These are phyloP conservation scores for Flaveria trinervia DNA, from an alignment of 129 eudicot species.

Conservation along the genomic window DNA sequence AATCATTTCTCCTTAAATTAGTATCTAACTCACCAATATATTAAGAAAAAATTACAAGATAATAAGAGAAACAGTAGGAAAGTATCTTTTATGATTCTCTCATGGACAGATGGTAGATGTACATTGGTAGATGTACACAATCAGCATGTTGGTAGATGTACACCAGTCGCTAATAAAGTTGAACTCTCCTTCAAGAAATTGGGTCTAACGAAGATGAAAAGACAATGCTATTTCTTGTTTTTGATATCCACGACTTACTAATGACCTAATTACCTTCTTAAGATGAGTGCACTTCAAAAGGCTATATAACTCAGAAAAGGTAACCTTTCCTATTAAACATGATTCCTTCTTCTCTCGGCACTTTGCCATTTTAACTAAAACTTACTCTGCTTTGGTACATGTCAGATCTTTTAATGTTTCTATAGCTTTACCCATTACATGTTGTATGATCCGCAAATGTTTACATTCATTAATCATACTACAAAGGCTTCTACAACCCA, in stretches of 20 bases:
- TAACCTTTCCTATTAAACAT: neutral
- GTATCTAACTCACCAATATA: too few relatives aligned
- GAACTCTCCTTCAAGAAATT: neutral
- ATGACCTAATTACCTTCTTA: neutral
- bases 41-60: too few relatives aligned
- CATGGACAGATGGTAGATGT: too few relatives aligned
- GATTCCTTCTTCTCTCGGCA: neutral
- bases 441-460: neutral
- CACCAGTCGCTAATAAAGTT: neutral
- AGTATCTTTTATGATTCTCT: too few relatives aligned
- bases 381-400: neutral
- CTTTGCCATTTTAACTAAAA: neutral
- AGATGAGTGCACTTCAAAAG: neutral
- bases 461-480: neutral
- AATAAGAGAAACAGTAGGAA: too few relatives aligned
- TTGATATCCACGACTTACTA: neutral
- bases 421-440: neutral
- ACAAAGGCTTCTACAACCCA: neutral
- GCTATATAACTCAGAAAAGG: neutral
- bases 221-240: neutral
- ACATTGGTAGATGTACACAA: too few relatives aligned
- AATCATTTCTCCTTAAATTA: too few relatives aligned
- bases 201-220: neutral
- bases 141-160: constrained; percentile 3
- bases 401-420: constrained; percentile 6